Percentiles rank a stretch among this genome's conserved stretches.
phyloP scores from a whole-genome alignment of 805 yeast species.

The Kluyveromyces aestuarii region DNA sequence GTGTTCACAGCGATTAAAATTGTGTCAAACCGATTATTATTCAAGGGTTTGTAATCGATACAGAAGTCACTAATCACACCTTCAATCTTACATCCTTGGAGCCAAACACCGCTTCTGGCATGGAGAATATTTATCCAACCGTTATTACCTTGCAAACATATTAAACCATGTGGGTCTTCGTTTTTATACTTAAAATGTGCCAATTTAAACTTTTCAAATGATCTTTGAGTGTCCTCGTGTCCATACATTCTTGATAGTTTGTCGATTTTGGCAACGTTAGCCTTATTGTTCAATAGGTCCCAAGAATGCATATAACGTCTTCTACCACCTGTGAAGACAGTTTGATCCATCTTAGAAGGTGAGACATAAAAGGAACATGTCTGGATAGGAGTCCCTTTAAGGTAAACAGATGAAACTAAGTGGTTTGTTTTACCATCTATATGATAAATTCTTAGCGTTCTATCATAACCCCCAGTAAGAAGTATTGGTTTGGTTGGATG shows the following conservation, averaged over 20 bases:
- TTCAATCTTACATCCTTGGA: conserved; percentile 80
- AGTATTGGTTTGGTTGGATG: conserved; percentile 72
- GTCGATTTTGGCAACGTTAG: conserved; percentile 43
- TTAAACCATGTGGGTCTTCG: conserved; percentile 43
- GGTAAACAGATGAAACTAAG: conserved; percentile 72
- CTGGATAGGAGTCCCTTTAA: conserved; percentile 72
- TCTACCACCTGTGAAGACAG: conserved; percentile 79
- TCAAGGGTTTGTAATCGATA: conserved; percentile 25
- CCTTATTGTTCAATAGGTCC: conserved; percentile 47
- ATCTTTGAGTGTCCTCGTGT: conserved; percentile 73
- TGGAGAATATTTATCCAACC: conserved; percentile 88
- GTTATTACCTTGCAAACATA: conserved; percentile 72
- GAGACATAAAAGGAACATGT: conserved; percentile 40
- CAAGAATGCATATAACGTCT: conserved; percentile 87
- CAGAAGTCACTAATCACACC: conserved; percentile 74
- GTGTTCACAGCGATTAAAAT: conserved; percentile 54
- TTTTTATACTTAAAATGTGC: conserved; percentile 35
- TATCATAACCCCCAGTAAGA: conserved; percentile 87
- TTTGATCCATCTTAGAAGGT: conserved; percentile 25
- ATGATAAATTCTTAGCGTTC: conserved; percentile 77
- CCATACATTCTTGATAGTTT: conserved; percentile 88
- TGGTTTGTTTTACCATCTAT: conserved; percentile 81
- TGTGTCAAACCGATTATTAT: conserved; percentile 21
- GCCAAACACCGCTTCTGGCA: conserved; percentile 76
- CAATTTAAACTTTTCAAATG: conserved; percentile 77